These are phyloP conservation scores for Carex littledalei DNA, from an alignment of 176 grass and related monocot genomes.

Conservation along the genomic window DNA sequence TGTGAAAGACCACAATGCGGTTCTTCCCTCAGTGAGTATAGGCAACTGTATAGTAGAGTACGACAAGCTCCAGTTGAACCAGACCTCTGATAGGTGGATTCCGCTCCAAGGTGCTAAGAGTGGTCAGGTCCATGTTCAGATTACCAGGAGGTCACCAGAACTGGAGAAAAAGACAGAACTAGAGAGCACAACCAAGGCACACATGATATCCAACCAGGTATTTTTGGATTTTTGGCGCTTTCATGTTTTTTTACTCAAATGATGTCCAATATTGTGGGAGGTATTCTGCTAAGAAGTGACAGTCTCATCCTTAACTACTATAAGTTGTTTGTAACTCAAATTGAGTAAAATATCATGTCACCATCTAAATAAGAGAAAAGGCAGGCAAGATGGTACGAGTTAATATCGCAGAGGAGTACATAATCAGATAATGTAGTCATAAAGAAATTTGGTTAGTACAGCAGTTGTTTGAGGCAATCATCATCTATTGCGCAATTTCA, in stretches of 20 bases:
- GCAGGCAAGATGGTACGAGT: too few relatives aligned
- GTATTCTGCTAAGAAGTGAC: too few relatives aligned
- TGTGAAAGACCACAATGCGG: constrained; percentile 79
- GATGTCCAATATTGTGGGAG: too few relatives aligned
- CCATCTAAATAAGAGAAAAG: background rate
- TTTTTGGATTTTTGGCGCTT: background rate
- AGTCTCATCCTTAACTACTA: too few relatives aligned
- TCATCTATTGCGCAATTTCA: too few relatives aligned
- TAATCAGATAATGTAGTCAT: background rate
- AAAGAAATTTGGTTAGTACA: background rate
- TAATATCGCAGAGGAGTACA: too few relatives aligned
- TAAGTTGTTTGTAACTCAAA: too few relatives aligned
- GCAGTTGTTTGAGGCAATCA: too few relatives aligned
- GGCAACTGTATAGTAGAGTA: constrained; percentile 77
- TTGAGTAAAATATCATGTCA: background rate
- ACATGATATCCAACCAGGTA: constrained; percentile 51
- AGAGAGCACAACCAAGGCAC: constrained; percentile 40
- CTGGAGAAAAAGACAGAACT: constrained; percentile 32
- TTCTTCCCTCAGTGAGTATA: constrained; percentile 75
- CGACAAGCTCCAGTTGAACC: constrained; percentile 56
- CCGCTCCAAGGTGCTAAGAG: constrained; percentile 71
- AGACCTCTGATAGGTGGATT: constrained; percentile 69
- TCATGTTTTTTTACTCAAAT: too few relatives aligned
- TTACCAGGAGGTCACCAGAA: constrained; percentile 34
- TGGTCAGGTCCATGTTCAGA: constrained; percentile 65